These are phyloP conservation scores for Taphrina wiesneri DNA, from an alignment of 1,139 yeast genomes.

Conservation along the genomic window DNA sequence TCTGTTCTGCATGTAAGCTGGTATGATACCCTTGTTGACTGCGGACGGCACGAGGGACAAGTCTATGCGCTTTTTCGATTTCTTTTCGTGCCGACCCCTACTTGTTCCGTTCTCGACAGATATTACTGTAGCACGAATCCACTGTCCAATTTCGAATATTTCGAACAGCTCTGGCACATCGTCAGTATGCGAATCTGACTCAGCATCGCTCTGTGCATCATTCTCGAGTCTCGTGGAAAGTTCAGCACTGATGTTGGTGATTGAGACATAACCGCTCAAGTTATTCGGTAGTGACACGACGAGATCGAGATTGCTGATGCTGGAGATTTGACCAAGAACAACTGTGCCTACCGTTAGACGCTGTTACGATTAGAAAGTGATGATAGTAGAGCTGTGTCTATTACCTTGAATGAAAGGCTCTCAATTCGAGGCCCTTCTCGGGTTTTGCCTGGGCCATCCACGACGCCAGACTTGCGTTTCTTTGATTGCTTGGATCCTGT, in stretches of 20 bases:
- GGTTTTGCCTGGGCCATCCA: constrained; percentile 38
- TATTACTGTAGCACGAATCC: constrained; percentile 74
- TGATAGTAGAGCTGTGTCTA: neutral
- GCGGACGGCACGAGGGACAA: constrained; percentile 72
- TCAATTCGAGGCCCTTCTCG: constrained; percentile 52
- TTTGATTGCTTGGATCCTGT: constrained; percentile 12
- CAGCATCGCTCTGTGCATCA: constrained; percentile 50
- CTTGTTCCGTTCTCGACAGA: constrained; percentile 37
- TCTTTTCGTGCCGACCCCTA: constrained; percentile 38
- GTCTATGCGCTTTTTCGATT: constrained; percentile 60
- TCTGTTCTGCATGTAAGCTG: constrained; percentile 67
- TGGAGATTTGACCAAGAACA: constrained; percentile 72
- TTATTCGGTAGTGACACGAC: constrained; percentile 79
- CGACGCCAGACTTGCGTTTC: constrained; percentile 29
- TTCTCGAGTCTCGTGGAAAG: constrained; percentile 60
- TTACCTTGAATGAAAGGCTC: constrained; percentile 58
- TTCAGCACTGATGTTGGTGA: constrained; percentile 70
- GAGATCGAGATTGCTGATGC: constrained; percentile 63
- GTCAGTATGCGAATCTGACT: constrained; percentile 46
- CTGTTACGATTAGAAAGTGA: neutral
- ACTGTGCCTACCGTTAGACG: constrained; percentile 56
- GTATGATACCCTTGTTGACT: constrained; percentile 62
- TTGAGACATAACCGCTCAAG: constrained; percentile 74
- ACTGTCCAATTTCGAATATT: constrained; percentile 72
- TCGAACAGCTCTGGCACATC: constrained; percentile 59